Evolutionary conservation across 768 basidiomycete species (phyloP).

Genomic region (Dendrothele bispora): DNA sequence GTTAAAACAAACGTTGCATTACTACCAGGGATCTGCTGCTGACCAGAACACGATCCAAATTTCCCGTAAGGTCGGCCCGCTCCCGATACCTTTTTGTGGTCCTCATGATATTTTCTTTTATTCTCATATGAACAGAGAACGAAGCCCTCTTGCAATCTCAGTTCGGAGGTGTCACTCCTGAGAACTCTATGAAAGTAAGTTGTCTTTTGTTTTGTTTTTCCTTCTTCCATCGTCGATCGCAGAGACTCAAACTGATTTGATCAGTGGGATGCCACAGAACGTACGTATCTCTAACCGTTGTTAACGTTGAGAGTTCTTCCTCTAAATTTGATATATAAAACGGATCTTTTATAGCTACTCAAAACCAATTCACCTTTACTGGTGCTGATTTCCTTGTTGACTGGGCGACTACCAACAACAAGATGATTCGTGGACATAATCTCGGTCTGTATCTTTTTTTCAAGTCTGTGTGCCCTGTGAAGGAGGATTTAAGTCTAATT

Average conservation of each 20-base stretch:
- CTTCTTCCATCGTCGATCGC: too few species aligned
- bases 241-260: not conserved
- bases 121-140: constrained; percentile 31
- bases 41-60: constrained; percentile 29
- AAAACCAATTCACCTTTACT: constrained; percentile 32
- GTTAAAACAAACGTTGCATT: too few species aligned
- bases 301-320: too few species aligned
- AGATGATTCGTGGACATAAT: constrained; percentile 42
- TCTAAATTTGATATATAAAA: too few species aligned
- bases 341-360: constrained; percentile 19
- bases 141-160: constrained; percentile 32
- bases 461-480: too few species aligned
- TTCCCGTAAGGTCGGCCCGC: constrained; percentile 28
- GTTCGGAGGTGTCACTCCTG: constrained; percentile 42
- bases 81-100: constrained; percentile 12
- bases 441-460: too few species aligned
- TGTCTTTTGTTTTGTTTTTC: not conserved
- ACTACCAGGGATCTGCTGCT: constrained; percentile 20
- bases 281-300: too few species aligned
- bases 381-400: constrained; percentile 39
- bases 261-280: constrained; percentile 41
- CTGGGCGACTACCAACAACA: constrained; percentile 39
- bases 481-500: not conserved
- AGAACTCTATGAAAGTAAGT: constrained; percentile 43
- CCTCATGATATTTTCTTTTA: constrained; percentile 6